Base-by-base conservation (phyloP, 2,329 filamentous ascomycete species). In the Penicillium sp. region DNA sequence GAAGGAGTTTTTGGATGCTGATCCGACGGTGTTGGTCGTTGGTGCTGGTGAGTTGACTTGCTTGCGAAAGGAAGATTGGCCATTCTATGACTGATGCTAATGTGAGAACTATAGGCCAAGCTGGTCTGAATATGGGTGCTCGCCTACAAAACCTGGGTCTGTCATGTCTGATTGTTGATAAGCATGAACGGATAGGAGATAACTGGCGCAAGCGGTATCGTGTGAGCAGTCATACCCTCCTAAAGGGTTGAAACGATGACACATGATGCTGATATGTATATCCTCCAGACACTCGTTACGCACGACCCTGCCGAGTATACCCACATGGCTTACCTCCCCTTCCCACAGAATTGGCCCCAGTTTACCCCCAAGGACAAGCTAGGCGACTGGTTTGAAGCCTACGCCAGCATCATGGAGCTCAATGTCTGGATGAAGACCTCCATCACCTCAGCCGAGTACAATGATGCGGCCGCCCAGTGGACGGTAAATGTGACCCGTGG, bases 171-270 rank as follows among this genome's bases (percentile, higher is more conserved):
- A 70, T 83, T 33, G 66, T 83, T 14, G 81, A 83, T 52, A 75
- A 75, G 53, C 77, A 79, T 40, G 69, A 75, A 16, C 70, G 77
- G 0, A 70, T 83, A 10, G 81, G 81, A 4, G 81, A 83, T 60
- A 81, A 80, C 51, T 83, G 82, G 82, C 69, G 79, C 3, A 74
- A 78, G 16, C 75, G 82, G n/a, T 84, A 84, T 59, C 72, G 77
- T 24, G 74, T 76, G 52, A 54, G 62, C 59, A 40, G n/a, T 11
- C 1, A 3, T 14, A 35, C 18, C 18, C 10, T 31, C 6, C 6
- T n/a, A 35, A 39, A 22, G 6, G 2, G 6, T 13, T 39, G 4
- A 16, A 46, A 1, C 11, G 14, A 7, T 46, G 35, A 31, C 27
- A 46, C 14, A 2, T 27, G 22, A 31, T 27, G 43, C 22, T 46